These are phyloP conservation scores for Rhododendron mucronatum DNA, from an alignment of 148 eudicot genomes.

Conservation along the genomic window DNA sequence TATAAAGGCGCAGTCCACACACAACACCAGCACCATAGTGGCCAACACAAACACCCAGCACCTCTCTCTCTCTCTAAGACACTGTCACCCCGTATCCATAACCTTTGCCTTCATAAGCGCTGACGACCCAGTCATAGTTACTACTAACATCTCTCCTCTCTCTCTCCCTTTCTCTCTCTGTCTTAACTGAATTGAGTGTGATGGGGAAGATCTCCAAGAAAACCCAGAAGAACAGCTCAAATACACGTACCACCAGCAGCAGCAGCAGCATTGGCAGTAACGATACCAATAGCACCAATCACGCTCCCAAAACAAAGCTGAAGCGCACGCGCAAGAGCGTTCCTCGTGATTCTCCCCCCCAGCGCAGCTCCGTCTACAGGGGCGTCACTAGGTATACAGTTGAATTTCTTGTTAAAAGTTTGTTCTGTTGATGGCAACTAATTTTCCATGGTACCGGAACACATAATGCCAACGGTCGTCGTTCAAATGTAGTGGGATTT, in stretches of 20 bases:
- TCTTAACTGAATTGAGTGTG: background rate
- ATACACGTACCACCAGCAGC: background rate
- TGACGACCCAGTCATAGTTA: background rate
- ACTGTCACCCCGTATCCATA: background rate
- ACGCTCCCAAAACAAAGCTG: slow-evolving; percentile 11
- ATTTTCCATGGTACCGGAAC: too few species aligned
- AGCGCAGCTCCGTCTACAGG: slow-evolving; percentile 69
- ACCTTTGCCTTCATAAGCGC: background rate
- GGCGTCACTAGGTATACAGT: slow-evolving; percentile 71
- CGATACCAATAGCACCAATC: background rate
- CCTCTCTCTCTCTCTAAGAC: background rate
- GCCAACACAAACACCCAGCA: background rate
- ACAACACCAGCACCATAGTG: background rate
- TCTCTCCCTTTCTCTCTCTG: background rate
- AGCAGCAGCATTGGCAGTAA: background rate
- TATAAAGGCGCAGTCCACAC: background rate
- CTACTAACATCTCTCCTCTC: background rate
- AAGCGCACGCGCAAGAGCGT: slow-evolving; percentile 46
- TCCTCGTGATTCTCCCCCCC: slow-evolving; percentile 53
- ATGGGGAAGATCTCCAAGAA: slow-evolving; percentile 40
- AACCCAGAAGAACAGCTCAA: slow-evolving; percentile 5
- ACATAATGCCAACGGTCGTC: background rate
- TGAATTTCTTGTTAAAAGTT: too few species aligned
- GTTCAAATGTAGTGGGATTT: background rate
- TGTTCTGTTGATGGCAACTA: background rate